Conservation (phyloP, 2,329 filamentous ascomycete genomes). For the Hypoxylon sp. region DNA sequence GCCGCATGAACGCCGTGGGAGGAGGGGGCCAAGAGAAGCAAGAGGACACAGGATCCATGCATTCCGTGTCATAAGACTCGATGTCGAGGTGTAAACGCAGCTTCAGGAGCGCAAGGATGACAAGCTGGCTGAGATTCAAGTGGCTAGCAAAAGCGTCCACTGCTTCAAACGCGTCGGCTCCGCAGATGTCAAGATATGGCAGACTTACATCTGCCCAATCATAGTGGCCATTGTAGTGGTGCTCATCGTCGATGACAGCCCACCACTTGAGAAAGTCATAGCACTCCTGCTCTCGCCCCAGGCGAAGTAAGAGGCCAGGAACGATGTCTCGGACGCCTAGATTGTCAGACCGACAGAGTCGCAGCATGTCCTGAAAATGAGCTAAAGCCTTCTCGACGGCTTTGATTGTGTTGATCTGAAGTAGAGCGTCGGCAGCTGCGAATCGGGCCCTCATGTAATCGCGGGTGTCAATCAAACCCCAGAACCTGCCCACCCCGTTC, state of each 20-base stretch:
- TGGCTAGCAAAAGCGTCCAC: constrained; percentile 24
- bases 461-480: constrained; percentile 52
- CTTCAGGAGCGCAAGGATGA: constrained; percentile 39
- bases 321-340: constrained; percentile 45
- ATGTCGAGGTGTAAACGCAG: constrained; percentile 39
- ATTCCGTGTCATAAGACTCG: constrained; percentile 6
- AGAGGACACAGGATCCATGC: background rate
- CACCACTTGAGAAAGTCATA: constrained; percentile 67
- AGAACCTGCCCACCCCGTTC: constrained; percentile 55
- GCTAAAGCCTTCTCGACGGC: constrained; percentile 49
- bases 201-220: constrained; percentile 31
- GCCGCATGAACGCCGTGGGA: constrained; percentile 9
- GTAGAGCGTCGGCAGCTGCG: constrained; percentile 49
- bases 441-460: constrained; percentile 57
- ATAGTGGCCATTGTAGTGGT: constrained; percentile 19
- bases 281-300: constrained; percentile 55
- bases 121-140: constrained; percentile 32
- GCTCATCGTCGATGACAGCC: constrained; percentile 45
- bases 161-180: constrained; percentile 41
- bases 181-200: constrained; percentile 42
- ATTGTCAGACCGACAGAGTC: constrained; percentile 44
- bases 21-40: constrained; percentile 9
- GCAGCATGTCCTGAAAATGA: constrained; percentile 46
- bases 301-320: constrained; percentile 51
- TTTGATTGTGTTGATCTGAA: constrained; percentile 51